Evolutionary conservation across 805 yeast species (phyloP), one percentile per base, ranked within the genome.

Genomic region (Kazachstania africana): DNA sequence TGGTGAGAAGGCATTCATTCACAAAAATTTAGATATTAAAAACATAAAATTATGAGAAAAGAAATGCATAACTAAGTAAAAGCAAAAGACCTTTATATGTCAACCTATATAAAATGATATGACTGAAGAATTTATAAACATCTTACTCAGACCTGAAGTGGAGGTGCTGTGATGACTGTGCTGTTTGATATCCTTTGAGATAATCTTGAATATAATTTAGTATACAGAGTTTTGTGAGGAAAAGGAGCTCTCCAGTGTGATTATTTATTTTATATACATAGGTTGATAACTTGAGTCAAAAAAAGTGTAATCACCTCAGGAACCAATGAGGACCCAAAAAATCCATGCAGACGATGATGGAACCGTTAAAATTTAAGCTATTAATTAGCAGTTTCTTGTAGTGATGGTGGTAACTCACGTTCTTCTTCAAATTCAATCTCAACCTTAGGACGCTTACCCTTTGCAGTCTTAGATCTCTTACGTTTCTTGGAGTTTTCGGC

Each of bases 371-470:
- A n/a, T n/a, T n/a, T n/a, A n/a, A n/a, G n/a, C n/a, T n/a, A n/a
- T 26, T 35, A 50, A 24, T 43, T 50, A 16, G 52, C 49, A 33
- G 45, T 27, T 34, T 53, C 53, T 31, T 51, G 57, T 26, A 43
- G 49, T 16, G 42, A 37, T 19, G 48, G 54, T 22, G 47, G 57
- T 12, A 66, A 68, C 43, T 38, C 38, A 16, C 36, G 43, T 28
- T 80, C 85, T 54, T 76, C 76, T 61, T 84, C 95, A 56, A 81
- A 79, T 60, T 83, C 95, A 40, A 83, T 76, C 57, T 78, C 88
- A 37, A 78, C 74, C 55, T 75, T 72, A 28, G 81, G 78, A 62
- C 79, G 77, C 63, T 74, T 75, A 47, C 49, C 59, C 49, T 53
- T 62, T 28, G 60, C 47, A 36, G 57, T 49, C 12, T 45, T 44